phyloP scores from a whole-genome alignment of 2,329 filamentous ascomycete species.

The Sphaerostilbella broomeana region DNA sequence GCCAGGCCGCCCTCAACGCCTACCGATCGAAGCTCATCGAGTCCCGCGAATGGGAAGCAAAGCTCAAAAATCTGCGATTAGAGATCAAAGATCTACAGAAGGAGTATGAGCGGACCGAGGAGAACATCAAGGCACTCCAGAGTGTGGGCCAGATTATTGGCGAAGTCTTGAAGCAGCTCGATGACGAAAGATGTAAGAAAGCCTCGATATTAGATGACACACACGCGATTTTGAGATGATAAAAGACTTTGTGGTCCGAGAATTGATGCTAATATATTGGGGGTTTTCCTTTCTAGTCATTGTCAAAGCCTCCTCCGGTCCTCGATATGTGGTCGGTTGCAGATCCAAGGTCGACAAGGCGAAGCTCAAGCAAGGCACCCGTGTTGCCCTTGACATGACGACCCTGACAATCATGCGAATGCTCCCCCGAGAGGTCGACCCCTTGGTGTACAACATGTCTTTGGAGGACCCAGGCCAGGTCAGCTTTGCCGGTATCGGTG shows the following conservation, averaged over 20 bases:
- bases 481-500: constrained; percentile 95
- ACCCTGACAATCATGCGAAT: constrained; percentile 99
- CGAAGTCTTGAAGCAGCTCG: constrained; percentile 96
- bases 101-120: constrained; percentile 94
- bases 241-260: background rate
- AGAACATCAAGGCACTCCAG: constrained; percentile 98
- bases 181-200: constrained; percentile 92
- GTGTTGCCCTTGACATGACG: constrained; percentile 97
- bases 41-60: constrained; percentile 97
- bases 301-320: constrained; percentile 95
- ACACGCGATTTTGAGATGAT: background rate
- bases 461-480: constrained; percentile 95
- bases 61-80: constrained; percentile 86
- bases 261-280: constrained; percentile 10
- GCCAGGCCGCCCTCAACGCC: constrained; percentile 64
- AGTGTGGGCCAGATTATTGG: constrained; percentile 99
- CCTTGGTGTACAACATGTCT: constrained; percentile 99
- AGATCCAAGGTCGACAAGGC: constrained; percentile 95
- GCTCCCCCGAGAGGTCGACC: constrained; percentile 96
- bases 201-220: background rate
- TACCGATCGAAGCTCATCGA: constrained; percentile 82
- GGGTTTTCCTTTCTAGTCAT: constrained; percentile 69
- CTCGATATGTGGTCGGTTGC: constrained; percentile 96
- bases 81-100: constrained; percentile 94
- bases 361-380: constrained; percentile 96